phyloP scores from a whole-genome alignment of 2,329 filamentous ascomycete species.

The Ophiosphaerella herpotricha region DNA sequence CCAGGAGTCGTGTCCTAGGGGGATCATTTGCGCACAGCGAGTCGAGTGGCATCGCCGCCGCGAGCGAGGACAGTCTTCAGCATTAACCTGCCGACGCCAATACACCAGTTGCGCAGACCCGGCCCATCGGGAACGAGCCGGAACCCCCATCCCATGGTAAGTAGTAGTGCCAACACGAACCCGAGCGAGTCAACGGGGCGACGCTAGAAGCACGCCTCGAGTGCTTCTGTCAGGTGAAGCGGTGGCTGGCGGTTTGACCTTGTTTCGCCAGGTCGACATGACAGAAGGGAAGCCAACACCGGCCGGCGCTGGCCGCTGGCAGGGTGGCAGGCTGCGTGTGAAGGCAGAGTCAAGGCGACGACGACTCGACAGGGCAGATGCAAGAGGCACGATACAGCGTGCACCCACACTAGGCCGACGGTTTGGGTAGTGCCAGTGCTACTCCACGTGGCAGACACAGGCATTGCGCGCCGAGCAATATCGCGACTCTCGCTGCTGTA shows the following conservation, averaged over 20 bases:
- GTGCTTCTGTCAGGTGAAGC: constrained; percentile 2
- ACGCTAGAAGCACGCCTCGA: constrained; percentile 1
- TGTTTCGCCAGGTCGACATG: not conserved
- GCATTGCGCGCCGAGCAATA: constrained; percentile 4
- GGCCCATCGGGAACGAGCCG: constrained; percentile 20
- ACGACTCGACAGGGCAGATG: not conserved
- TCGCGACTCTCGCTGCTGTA: not conserved
- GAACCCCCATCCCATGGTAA: constrained; percentile 22
- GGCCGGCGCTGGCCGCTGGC: not conserved
- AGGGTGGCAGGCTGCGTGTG: too few relatives aligned
- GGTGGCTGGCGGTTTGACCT: not conserved
- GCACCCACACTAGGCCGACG: too few relatives aligned
- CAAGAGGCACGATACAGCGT: not conserved
- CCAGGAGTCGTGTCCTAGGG: constrained; percentile 23
- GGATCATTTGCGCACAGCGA: constrained; percentile 20
- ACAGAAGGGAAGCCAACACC: not conserved
- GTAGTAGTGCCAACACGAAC: constrained; percentile 17
- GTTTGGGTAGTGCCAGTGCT: not conserved
- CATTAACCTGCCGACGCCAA: constrained; percentile 22
- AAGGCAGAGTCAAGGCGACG: too few relatives aligned
- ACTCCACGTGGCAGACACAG: constrained; percentile 11
- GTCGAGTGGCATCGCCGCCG: constrained; percentile 25
- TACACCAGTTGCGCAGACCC: constrained; percentile 14
- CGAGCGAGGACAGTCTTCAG: not conserved
- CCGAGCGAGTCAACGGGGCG: constrained; percentile 17